phyloP scores from a whole-genome alignment of 495 filamentous ascomycete species.

The Penicillium arizonense region DNA sequence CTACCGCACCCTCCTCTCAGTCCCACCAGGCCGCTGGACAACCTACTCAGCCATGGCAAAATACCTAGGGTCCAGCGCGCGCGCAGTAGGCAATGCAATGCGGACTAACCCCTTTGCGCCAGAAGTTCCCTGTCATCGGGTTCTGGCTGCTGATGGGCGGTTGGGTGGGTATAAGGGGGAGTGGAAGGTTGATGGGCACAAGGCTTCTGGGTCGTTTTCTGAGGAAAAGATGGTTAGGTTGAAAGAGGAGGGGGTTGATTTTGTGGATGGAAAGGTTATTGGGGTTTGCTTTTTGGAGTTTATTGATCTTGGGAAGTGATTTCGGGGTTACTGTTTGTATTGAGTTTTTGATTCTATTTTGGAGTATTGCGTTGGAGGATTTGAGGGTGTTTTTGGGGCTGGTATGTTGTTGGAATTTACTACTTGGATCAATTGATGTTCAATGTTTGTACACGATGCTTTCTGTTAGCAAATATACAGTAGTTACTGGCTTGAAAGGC shows the following conservation, averaged over 20 bases:
- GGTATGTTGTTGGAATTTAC: no score
- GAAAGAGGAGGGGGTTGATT: slow-evolving; percentile 29
- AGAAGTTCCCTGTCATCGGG: slow-evolving; percentile 51
- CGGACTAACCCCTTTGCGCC: slow-evolving; percentile 70
- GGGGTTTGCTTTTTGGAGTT: slow-evolving; percentile 32
- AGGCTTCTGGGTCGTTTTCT: slow-evolving; percentile 21
- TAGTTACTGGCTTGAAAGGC: no score
- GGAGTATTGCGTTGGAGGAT: no score
- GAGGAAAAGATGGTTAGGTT: slow-evolving; percentile 31
- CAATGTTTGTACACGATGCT: no score
- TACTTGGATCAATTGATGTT: no score
- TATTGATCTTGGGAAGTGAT: slow-evolving; percentile 21
- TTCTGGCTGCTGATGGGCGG: slow-evolving; percentile 30
- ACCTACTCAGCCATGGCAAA: slow-evolving; percentile 71
- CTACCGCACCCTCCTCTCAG: slow-evolving; percentile 65
- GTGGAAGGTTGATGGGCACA: slow-evolving; percentile 21
- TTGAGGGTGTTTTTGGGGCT: no score
- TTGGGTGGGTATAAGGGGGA: slow-evolving; percentile 37
- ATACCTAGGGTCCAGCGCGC: slow-evolving; percentile 65
- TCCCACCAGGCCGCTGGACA: slow-evolving; percentile 67
- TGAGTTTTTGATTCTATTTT: no score
- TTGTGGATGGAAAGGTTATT: slow-evolving; percentile 28
- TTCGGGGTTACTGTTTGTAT: neutral
- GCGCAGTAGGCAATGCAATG: slow-evolving; percentile 78
- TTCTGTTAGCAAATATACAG: no score